Evolutionary conservation across 2,329 filamentous ascomycete species (phyloP), one percentile per base, ranked within the genome.

Genomic region (Sordariomycetes sp.): DNA sequence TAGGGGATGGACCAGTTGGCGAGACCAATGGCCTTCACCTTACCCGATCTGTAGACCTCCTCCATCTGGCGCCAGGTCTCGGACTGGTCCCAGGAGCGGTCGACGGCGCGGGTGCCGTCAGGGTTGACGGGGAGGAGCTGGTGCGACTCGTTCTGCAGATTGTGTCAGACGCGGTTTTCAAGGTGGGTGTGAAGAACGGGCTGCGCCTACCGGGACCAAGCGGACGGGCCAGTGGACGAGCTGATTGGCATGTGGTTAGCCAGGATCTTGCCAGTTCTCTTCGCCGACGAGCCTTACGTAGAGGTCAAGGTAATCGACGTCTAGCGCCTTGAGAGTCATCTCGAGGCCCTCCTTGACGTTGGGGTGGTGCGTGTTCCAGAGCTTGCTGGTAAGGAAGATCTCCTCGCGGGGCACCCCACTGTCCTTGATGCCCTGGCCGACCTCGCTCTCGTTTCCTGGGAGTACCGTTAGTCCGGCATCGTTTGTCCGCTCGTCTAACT

Each of bases 1-100:
- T 94, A 88, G 69, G 76, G 81, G 68, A 91, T 89, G 61, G 79
- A 86, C 69, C 94, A 94, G 78, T 95, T 95, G 70, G 87, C 90
- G 58, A 94, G 86, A 64, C 89, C 89, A 67, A 92, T 90, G 75
- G 88, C 89, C 71, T 78, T 80, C 54, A 87, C 87, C 71, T 89
- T 88, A 68, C 84, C 84, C 51, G 80, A 82, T 12, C 71, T 80
- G 28, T 82, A 73, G 52, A 89, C 75, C 75, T 86, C 86, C 72
- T 87, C 82, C 77, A 88, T 75, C 73, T 85, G 84, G 60, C 76
- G 74, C 81, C 79, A 95, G 28, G 89, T 94, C 71, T 94, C 84
- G 64, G 87, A 76, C 70, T 88, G 92, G 73, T 89, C 80, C 88
- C 89, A 92, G 74, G 90, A 87, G 32, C 80, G 75, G 61, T 84